These are phyloP conservation scores for Chlorophyllum brunneum DNA, from an alignment of 768 basidiomycete genomes.

Conservation along the genomic window DNA sequence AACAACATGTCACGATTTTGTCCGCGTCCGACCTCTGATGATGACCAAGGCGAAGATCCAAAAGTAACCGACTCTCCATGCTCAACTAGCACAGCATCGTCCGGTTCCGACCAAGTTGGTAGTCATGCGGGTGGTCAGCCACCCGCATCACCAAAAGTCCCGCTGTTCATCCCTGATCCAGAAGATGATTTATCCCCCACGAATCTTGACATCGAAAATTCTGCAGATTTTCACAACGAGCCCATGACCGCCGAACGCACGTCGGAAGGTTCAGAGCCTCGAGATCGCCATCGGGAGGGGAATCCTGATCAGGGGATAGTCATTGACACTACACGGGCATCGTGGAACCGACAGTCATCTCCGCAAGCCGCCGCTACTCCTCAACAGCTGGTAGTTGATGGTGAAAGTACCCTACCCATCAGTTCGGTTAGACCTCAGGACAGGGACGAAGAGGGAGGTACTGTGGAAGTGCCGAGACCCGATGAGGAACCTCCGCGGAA, in stretches of 20 bases:
- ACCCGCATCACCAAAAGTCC: neutral
- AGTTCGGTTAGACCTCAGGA: too few species aligned
- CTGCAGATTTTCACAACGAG: constrained; percentile 1
- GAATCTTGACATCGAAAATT: neutral
- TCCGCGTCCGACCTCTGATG: neutral
- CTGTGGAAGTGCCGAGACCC: neutral
- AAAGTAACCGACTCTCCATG: too few species aligned
- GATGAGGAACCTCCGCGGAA: constrained; percentile 30
- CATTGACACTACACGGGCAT: constrained; percentile 22
- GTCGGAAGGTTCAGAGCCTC: constrained; percentile 8
- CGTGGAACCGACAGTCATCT: constrained; percentile 27
- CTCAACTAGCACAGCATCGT: too few species aligned
- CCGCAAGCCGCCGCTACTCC: constrained; percentile 6
- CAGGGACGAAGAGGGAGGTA: too few species aligned
- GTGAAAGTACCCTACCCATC: too few species aligned
- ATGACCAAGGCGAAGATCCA: neutral
- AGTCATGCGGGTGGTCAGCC: neutral
- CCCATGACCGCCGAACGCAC: constrained; percentile 12
- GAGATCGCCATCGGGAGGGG: neutral
- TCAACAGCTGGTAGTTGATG: neutral
- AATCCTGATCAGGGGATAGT: constrained; percentile 1
- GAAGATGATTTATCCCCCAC: constrained; percentile 1
- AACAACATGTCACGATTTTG: neutral
- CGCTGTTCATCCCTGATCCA: constrained; percentile 11
- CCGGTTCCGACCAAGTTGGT: too few species aligned